These are phyloP conservation scores for Phytophthora sojae DNA, from an alignment of 352 stramenopile species.

Conservation along the genomic window DNA sequence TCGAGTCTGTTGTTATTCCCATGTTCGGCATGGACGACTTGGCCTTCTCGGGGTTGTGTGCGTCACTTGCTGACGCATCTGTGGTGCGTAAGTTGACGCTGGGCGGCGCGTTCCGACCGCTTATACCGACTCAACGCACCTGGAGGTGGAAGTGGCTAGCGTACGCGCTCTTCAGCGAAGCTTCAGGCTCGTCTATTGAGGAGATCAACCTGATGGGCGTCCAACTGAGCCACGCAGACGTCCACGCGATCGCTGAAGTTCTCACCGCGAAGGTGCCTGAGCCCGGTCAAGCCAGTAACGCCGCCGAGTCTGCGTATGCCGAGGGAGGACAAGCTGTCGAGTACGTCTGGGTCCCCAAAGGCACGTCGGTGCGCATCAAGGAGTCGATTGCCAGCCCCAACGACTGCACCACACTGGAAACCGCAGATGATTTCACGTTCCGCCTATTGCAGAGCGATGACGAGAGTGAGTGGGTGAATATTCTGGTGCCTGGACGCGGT, in stretches of 20 bases:
- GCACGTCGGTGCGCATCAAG: conserved; percentile 20
- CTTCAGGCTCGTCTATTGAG: conserved; percentile 38
- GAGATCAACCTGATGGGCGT: conserved; percentile 35
- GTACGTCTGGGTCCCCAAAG: conserved; percentile 24
- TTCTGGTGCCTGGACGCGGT: conserved; percentile 42
- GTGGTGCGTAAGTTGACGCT: conserved; percentile 28
- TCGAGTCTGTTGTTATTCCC: conserved; percentile 39
- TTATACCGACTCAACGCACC: conserved; percentile 25
- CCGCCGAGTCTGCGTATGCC: conserved; percentile 18
- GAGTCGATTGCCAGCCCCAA: conserved; percentile 26
- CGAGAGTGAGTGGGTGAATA: conserved; percentile 35
- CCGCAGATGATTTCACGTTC: conserved; percentile 25
- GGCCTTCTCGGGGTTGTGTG: conserved; percentile 29
- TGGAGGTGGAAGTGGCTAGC: conserved; percentile 41
- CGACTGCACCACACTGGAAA: conserved; percentile 23
- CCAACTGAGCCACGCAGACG: conserved; percentile 21
- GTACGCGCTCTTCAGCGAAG: conserved; percentile 34
- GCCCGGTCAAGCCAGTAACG: conserved; percentile 4
- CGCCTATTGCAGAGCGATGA: conserved; percentile 33
- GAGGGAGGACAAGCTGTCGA: conserved; percentile 9
- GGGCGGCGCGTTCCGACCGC: conserved; percentile 26
- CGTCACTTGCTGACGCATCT: conserved; percentile 27
- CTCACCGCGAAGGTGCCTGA: conserved; percentile 30
- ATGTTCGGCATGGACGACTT: conserved; percentile 39
- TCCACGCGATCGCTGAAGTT: conserved; percentile 32